Percentiles rank a stretch among this genome's conserved stretches.
phyloP scores from a whole-genome alignment of 208 protist species.

The Leishmania amazonensis region DNA sequence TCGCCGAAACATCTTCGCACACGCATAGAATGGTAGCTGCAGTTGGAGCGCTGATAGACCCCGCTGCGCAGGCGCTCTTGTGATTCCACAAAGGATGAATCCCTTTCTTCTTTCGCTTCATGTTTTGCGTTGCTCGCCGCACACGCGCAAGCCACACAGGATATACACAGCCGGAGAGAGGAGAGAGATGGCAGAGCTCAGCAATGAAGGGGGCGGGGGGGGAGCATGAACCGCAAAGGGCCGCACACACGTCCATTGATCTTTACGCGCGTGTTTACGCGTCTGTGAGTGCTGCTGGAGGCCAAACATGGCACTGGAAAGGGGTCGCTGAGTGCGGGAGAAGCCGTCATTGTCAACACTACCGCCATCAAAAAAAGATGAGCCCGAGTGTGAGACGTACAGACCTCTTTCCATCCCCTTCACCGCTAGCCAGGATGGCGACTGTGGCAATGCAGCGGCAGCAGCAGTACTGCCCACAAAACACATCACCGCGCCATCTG shows the following conservation, averaged over 20 bases:
- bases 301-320: neutral
- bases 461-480: neutral
- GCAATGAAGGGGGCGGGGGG: neutral
- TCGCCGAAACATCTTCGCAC: conserved; percentile 29
- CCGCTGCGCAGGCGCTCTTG: neutral
- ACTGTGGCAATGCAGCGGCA: neutral
- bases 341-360: neutral
- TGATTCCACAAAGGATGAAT: neutral
- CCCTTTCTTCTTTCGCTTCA: neutral
- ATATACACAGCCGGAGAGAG: neutral
- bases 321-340: neutral
- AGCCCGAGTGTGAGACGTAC: neutral
- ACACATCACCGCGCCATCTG: neutral
- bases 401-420: neutral
- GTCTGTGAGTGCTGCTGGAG: neutral
- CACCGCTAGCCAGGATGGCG: conserved; percentile 7
- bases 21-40: neutral
- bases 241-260: neutral
- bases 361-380: neutral
- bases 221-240: neutral
- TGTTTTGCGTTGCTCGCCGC: too few species aligned
- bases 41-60: neutral
- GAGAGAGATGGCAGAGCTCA: neutral
- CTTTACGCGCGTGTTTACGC: neutral
- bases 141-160: neutral